Evolutionary conservation across 2,329 filamentous ascomycete genomes (phyloP).

Genomic region (Sporothrix brasiliensis): DNA sequence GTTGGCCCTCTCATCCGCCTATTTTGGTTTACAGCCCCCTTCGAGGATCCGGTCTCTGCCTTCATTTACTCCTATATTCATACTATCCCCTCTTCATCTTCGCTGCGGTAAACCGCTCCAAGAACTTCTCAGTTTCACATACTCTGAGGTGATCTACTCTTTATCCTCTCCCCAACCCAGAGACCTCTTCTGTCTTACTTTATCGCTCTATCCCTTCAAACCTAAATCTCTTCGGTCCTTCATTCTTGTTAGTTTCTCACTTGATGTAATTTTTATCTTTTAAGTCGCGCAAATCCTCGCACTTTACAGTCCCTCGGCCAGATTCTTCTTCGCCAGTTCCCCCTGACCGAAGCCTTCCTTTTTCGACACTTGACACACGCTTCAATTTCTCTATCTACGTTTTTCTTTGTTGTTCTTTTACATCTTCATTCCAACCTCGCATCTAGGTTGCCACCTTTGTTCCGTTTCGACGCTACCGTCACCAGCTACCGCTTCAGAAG

Average conservation of each 20-base stretch:
- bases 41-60: constrained; percentile 6
- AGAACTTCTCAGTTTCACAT: constrained; percentile 15
- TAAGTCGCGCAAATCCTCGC: not conserved
- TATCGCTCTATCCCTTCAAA: not conserved
- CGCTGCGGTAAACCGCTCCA: not conserved
- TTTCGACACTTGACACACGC: not conserved
- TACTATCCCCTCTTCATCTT: not conserved
- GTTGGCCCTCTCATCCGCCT: constrained; percentile 14
- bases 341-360: not conserved
- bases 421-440: not conserved
- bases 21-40: constrained; percentile 12
- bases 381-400: not conserved
- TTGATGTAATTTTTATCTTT: not conserved
- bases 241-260: not conserved
- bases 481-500: not conserved
- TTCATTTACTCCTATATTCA: constrained; percentile 17
- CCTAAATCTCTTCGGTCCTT: not conserved
- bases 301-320: not conserved
- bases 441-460: not conserved
- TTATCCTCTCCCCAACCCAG: not conserved
- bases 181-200: not conserved
- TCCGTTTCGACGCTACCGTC: not conserved
- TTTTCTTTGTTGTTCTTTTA: not conserved
- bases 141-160: not conserved
- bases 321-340: not conserved